Conservation (phyloP, 2,329 filamentous ascomycete genomes). For the Podosphaera leucotricha region DNA sequence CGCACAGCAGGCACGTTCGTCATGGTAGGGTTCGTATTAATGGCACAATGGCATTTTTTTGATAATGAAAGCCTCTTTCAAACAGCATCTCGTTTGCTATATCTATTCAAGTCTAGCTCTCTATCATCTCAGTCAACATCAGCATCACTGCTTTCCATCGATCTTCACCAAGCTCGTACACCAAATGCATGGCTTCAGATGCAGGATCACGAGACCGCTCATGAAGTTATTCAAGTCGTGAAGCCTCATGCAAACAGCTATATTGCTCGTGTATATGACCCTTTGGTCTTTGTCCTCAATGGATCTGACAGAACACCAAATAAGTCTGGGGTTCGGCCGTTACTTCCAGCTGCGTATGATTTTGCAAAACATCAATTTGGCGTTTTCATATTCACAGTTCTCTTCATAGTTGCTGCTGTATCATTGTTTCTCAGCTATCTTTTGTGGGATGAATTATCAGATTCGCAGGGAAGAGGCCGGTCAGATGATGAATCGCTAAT, state of each 20-base stretch:
- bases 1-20: conserved; percentile 52
- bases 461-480: conserved; percentile 22
- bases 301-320: conserved; percentile 39
- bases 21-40: conserved; percentile 46
- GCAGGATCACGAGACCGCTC: conserved; percentile 57
- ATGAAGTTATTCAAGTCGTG: conserved; percentile 52
- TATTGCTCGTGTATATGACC: conserved; percentile 50
- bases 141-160: conserved; percentile 24
- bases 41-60: conserved; percentile 59
- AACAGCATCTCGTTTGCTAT: conserved; percentile 17
- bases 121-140: conserved; percentile 6
- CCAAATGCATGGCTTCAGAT: conserved; percentile 53
- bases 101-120: conserved; percentile 6
- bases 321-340: conserved; percentile 20
- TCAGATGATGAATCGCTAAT: conserved; percentile 27
- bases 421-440: conserved; percentile 52
- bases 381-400: conserved; percentile 36
- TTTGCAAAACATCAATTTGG: conserved; percentile 35
- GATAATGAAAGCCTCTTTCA: conserved; percentile 27
- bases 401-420: conserved; percentile 39
- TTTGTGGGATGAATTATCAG: conserved; percentile 33
- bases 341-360: conserved; percentile 39
- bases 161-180: conserved; percentile 52
- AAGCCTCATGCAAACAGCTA: conserved; percentile 50
- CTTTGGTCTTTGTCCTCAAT: conserved; percentile 46